Base-by-base conservation (phyloP, 176 grass and related monocot species). In the Bromus sterilis region DNA sequence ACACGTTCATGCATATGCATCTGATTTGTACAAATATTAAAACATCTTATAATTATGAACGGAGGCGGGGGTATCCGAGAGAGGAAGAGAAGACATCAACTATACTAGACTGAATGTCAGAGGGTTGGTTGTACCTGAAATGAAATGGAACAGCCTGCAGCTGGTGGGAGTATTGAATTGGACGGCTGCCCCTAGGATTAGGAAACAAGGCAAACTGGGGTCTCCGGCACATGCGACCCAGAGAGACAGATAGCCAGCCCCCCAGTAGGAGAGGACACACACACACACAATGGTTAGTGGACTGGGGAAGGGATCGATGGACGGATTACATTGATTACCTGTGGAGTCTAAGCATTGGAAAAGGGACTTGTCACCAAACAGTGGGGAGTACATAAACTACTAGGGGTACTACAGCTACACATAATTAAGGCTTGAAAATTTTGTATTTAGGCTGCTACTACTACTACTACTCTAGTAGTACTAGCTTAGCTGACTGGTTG, bases 111-210 rank as follows among this genome's bases (percentile, higher is more conserved):
- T 20, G 67, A 32, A 77, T 46, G 78, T 78, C 34, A 72, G 72
- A 85, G 40, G 78, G 83, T 85, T 70, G 62, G 77, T 78, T 71
- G 43, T 48, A 49, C 42, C 42, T 85, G 78, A 56, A 64, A 29
- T 6, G 35, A 40, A 77, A 29, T 6, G 35, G 33, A 77, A 72
- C 87, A 89, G 78, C 71, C 71, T 63, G 63, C 82, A 81, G 78
- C n/a, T n/a, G n/a, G 34, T 78, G 78, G 43, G 85, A 71, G 55
- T 89, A 85, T 81, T 89, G 34, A 89, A 85, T 71, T 63, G 34
- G 74, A 37, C 56, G 53, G 43, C 71, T 77, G 69, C 32, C 79
- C 78, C 40, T 44, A 36, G 34, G 62, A 58, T n/a, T n/a, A n/a
- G n/a, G n/a, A 89, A 85, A 44, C 71, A 62, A 57, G 80, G 85